Conservation (phyloP, 495 filamentous ascomycete genomes). For the Penicillium fimorum region DNA sequence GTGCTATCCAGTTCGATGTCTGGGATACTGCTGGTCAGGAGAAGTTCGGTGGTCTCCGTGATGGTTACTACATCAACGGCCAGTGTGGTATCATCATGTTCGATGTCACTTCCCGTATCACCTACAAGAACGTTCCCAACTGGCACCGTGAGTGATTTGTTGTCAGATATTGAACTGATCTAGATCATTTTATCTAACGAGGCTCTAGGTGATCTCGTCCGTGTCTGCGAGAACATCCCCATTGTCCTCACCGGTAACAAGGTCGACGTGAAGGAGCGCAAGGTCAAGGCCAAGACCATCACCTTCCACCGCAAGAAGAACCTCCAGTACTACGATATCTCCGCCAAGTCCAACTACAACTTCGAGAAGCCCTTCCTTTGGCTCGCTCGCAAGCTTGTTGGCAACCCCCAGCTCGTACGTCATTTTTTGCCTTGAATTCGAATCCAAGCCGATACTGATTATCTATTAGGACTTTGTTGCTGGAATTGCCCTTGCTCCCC, state of each 20-base stretch:
- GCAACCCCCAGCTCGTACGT: slow-evolving; percentile 84
- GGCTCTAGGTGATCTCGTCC: slow-evolving; percentile 87
- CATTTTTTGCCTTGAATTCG: not conserved
- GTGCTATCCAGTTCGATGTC: slow-evolving; percentile 96
- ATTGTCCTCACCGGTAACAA: slow-evolving; percentile 99
- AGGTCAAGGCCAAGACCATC: slow-evolving; percentile 99
- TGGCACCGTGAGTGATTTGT: slow-evolving; percentile 88
- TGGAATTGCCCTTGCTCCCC: slow-evolving; percentile 88
- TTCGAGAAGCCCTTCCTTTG: slow-evolving; percentile 99
- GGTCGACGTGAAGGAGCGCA: slow-evolving; percentile 99
- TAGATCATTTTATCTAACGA: slow-evolving; percentile 12
- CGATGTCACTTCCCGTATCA: slow-evolving; percentile 99
- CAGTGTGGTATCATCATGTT: slow-evolving; percentile 99
- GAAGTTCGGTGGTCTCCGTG: slow-evolving; percentile 99
- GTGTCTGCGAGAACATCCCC: slow-evolving; percentile 99
- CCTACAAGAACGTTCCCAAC: slow-evolving; percentile 99
- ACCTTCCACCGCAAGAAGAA: slow-evolving; percentile 99
- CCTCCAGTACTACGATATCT: slow-evolving; percentile 99
- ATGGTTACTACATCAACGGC: slow-evolving; percentile 99
- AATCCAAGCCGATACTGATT: slow-evolving; percentile 9
- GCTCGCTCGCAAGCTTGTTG: slow-evolving; percentile 97
- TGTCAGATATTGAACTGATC: not conserved
- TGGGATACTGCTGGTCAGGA: slow-evolving; percentile 99
- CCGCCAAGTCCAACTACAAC: slow-evolving; percentile 99
- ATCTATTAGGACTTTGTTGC: slow-evolving; percentile 86